Conservation (phyloP, 495 filamentous ascomycete species). For the Xylaria longipes region DNA sequence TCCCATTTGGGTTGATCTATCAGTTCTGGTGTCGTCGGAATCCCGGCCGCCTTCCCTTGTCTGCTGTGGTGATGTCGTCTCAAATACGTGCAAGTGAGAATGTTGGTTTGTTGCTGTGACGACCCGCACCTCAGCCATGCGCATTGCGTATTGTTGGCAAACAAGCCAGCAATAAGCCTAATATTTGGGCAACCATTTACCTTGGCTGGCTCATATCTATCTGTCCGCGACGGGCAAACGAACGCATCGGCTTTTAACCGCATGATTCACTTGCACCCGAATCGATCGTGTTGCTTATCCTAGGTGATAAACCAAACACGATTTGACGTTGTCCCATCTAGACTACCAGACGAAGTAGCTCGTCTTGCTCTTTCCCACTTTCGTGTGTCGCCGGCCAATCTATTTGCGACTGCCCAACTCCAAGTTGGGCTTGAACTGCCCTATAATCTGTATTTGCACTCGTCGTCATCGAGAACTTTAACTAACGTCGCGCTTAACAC, state of each 20-base stretch:
- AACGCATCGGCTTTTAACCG: background rate
- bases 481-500: background rate
- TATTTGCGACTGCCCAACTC: background rate
- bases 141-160: background rate
- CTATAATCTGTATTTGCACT: background rate
- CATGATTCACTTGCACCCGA: background rate
- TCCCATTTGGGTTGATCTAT: background rate
- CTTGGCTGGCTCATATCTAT: background rate
- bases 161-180: background rate
- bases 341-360: conserved; percentile 3
- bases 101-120: conserved; percentile 20
- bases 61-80: conserved; percentile 15
- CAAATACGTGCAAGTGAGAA: conserved; percentile 27
- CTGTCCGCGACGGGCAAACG: background rate
- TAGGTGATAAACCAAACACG: background rate
- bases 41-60: background rate
- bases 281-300: conserved; percentile 6
- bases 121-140: conserved; percentile 10
- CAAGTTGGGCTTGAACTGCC: background rate
- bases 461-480: background rate
- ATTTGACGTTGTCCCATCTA: background rate
- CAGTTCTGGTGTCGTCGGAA: background rate
- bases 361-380: background rate
- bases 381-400: background rate
- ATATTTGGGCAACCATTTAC: background rate